Base-by-base conservation (phyloP, 1,284 basidiomycete species). In the Meira nashicola region DNA sequence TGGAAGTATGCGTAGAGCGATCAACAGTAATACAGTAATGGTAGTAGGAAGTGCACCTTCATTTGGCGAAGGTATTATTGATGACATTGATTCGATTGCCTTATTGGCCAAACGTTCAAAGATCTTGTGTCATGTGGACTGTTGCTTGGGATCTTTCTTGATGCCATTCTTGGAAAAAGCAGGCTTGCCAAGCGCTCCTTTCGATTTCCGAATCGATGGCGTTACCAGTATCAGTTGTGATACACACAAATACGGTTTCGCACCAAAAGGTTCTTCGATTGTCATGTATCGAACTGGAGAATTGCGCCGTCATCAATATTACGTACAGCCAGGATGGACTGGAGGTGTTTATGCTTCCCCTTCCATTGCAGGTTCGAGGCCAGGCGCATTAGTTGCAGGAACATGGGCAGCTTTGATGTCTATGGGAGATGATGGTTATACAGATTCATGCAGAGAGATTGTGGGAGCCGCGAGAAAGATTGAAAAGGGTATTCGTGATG, bases 371-470 rank as follows among this genome's bases (percentile, higher is more conserved):
- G 72, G 62, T 14, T 71, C 56, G 55, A 89, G 93, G 47, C 91
- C 93, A 0, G 94, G 94, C 9, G 87, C 91, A 0, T 81, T 97
- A 59, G 89, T 98, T 62, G 94, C 94, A 11, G 94, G 91, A 46
- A 88, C 92, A 15, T 98, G 93, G 92, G 92, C 94, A 2, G 91
- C 91, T 1, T 87, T 97, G 86, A 89, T 94, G 74, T 86, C 89
- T 77, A 87, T 95, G 81, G 94, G 94, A 28, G 83, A 87, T 60
- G 84, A 88, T 86, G 95, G 95, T 14, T 98, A 98, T 81, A 84
- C 90, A n/a, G 82, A 86, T 59, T 92, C 91, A 0, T 96, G 93
- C 77, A 84, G 84, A 28, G 80, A 84, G 46, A 97, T 98, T 63
- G 89, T 98, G 46, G 82, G 84, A 55, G 84, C 86, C 17, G 83